Base-by-base conservation (phyloP, 768 basidiomycete species). In the Mycena alexandri region DNA sequence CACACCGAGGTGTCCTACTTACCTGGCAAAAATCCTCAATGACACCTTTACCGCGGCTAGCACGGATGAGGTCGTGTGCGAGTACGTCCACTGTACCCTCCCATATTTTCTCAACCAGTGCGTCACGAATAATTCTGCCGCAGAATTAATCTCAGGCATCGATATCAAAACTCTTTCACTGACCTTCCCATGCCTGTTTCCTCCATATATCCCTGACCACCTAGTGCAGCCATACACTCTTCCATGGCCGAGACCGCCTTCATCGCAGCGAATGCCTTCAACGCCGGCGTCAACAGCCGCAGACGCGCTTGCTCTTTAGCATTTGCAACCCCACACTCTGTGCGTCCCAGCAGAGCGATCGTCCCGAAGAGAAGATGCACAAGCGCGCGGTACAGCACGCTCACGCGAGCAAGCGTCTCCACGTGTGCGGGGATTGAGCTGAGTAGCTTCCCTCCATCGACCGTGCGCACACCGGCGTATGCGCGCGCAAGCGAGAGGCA, bases 131-230 rank as follows among this genome's bases (percentile, higher is more conserved):
- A 16, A 86, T 71, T 42, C 86, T 85, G 61, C 2, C 29, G 33
- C 41, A 24, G 9, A 5, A 19, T 43, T 19, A 52, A 24, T 29
- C 29, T 29, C 22, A 25, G 13, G 2, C 13, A 38, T 21, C 8
- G 5, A 21, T 42, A n/a, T 10, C 24, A 9, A 24, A 19, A 7
- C 13, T 19, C 19, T 4, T 1, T 58, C 29, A 67, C 79, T 64
- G 68, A 83, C 80, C 87, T 80, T 11, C 88, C 90, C 53, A 94
- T 87, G 2, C 86, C 88, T 62, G 87, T 92, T 76, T 94, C 93
- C 71, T 92, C 90, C 92, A 94, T 94, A 72, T 93, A 94, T 0
- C 93, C 93, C 53, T 90, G 88, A 2, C 92, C 92, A 24, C 93
- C 93, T 2, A 93, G 78, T 7, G 87, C 81, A 36, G 87, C 80